phyloP scores from a whole-genome alignment of 2,329 filamentous ascomycete species.

The Scedosporium aurantiacum region DNA sequence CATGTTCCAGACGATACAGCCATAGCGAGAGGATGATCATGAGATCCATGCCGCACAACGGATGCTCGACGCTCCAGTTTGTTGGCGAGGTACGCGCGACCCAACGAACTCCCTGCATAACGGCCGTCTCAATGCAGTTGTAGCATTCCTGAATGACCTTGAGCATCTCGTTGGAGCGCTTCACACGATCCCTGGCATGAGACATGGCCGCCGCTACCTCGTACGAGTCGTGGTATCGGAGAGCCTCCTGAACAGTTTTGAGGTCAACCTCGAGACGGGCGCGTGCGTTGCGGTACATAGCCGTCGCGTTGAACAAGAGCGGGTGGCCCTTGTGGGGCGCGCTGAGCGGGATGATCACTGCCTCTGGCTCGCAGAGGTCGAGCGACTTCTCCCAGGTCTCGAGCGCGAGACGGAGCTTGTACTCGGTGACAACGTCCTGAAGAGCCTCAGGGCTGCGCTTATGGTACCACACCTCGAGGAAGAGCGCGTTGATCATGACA shows the following conservation, averaged over 20 bases:
- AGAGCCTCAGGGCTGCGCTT: conserved; percentile 96
- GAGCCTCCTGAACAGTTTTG: conserved; percentile 88
- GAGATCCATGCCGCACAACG: conserved; percentile 88
- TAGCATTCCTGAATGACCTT: conserved; percentile 97
- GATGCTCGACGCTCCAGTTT: conserved; percentile 98
- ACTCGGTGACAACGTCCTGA: conserved; percentile 95
- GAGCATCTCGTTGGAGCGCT: conserved; percentile 93
- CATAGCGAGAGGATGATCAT: conserved; percentile 97
- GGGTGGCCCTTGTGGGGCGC: conserved; percentile 94
- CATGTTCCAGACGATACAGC: conserved; percentile 98
- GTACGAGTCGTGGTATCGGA: conserved; percentile 93
- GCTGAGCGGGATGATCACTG: conserved; percentile 76
- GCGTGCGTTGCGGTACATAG: conserved; percentile 88
- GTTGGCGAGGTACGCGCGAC: conserved; percentile 95
- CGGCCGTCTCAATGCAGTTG: conserved; percentile 93
- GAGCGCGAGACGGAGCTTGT: conserved; percentile 87
- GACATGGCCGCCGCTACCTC: conserved; percentile 97
- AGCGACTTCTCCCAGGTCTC: conserved; percentile 99
- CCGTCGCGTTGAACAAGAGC: conserved; percentile 95
- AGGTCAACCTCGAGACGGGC: conserved; percentile 89
- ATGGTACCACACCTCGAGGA: conserved; percentile 97
- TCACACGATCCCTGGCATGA: conserved; percentile 82
- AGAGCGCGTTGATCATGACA: conserved; percentile 97
- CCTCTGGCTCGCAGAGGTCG: conserved; percentile 85
- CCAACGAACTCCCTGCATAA: conserved; percentile 90